Base-by-base conservation (phyloP, 148 eudicot species). In the Amaranthus palmeri region DNA sequence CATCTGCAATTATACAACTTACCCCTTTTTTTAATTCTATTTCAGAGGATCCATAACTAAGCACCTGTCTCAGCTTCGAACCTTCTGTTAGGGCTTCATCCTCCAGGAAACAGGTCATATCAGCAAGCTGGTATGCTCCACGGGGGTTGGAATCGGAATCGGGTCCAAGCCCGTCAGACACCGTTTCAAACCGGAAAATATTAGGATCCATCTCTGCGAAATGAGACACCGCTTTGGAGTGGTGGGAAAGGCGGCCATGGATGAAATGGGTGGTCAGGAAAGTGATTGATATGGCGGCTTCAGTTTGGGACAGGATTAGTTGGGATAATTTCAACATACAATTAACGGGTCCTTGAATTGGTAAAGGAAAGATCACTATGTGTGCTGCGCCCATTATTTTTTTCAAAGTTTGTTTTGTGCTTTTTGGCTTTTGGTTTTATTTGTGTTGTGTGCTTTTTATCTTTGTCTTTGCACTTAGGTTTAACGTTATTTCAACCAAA, bases 291-390 rank as follows among this genome's bases (percentile, higher is more conserved):
- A 81, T 3, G 25, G 70, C 62, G 50, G 78, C 12, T 51, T 65
- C 70, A 74, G 17, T 57, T 12, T 76, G 65, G 68, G 72, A 5
- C 56, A 79, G 77, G 12, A 81, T 80, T 48, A 79, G 75, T 40
- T 84, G 78, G 15, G 84, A 72, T 47, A 81, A 76, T 10, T 76
- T 84, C 65, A 84, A 79, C 82, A 72, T 74, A 54, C 80, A 76
- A 43, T 70, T 84, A 4, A 84, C 78, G 10, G 81, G 84, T 6
- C 87, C 84, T 71, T 78, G 87, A 8, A 81, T 46, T 12, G 84
- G 84, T 36, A 78, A 70, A 0, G 84, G 87, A 50, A 84, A 84
- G 58, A 84, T 76, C 5, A 84, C 78, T 52, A 84, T 79, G 43
- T 84, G 82, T 10, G 82, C 56, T 43, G 50, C 36, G 36, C 36